phyloP scores from a whole-genome alignment of 2,329 filamentous ascomycete genomes.

The Curvularia lunata region DNA sequence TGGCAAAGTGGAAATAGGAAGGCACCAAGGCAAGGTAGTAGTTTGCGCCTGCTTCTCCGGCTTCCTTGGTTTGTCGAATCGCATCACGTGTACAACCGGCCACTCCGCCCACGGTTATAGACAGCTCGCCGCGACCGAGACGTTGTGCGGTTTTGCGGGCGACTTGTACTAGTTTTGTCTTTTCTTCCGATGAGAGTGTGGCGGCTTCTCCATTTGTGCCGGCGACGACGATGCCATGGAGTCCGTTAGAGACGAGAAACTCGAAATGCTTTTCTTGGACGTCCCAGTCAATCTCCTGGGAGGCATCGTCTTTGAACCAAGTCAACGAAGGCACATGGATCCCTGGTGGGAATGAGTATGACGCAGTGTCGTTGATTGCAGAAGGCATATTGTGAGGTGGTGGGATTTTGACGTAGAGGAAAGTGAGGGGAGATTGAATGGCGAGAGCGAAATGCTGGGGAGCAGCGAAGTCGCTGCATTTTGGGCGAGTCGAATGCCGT shows the following conservation, averaged over 20 bases:
- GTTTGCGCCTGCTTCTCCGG: conserved; percentile 48
- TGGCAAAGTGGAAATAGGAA: conserved; percentile 51
- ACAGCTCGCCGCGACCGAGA: conserved; percentile 42
- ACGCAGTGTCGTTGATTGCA: conserved; percentile 37
- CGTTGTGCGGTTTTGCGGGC: conserved; percentile 49
- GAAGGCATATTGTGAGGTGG: conserved; percentile 36
- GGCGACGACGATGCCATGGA: conserved; percentile 58
- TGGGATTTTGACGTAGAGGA: background rate
- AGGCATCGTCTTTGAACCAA: conserved; percentile 58
- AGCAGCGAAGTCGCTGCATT: background rate
- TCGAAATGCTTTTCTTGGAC: conserved; percentile 61
- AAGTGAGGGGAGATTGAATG: background rate
- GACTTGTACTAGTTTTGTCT: conserved; percentile 48
- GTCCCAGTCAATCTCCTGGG: conserved; percentile 63
- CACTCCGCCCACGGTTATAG: conserved; percentile 53
- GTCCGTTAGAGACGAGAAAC: conserved; percentile 60
- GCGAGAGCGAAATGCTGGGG: background rate
- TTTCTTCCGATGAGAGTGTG: conserved; percentile 50
- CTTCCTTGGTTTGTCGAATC: conserved; percentile 49
- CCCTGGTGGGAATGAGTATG: conserved; percentile 55
- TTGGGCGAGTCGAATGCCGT: background rate
- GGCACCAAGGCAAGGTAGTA: conserved; percentile 50
- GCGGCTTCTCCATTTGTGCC: conserved; percentile 57
- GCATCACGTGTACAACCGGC: conserved; percentile 51
- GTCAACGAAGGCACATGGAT: conserved; percentile 65